Evolutionary conservation across 768 basidiomycete genomes (phyloP), one percentile per base, ranked within the genome.

Genomic region (Tricholoma terreum): DNA sequence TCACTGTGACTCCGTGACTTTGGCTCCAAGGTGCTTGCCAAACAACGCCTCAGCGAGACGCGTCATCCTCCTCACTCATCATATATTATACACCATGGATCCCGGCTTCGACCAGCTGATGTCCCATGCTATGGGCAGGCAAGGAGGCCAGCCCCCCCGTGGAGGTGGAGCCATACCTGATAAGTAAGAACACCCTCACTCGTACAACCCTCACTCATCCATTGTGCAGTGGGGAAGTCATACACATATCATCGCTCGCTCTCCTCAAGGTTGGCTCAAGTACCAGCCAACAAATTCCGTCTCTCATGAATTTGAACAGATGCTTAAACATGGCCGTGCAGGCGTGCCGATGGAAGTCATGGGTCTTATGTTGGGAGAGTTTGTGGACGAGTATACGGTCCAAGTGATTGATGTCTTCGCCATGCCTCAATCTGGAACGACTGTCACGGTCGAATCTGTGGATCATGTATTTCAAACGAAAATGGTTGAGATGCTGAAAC

Each of bases 341-440:
- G 97, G 96, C 58, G 97, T 99, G 24, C 97, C 97, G 8, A 94
- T 98, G 91, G 97, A 99, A 76, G 96, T 98, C 63, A 98, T 99
- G 96, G 92, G 92, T 59, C 84, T 94, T 36, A 95, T 98, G 92
- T 81, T 98, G 21, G 95, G 96, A 12, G 94, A 97, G 71, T 98
- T 98, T 64, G 92, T 98, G 48, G 97, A 99, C 77, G 97, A 98
- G 69, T 96, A 96, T 78, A 90, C 89, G 4, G 86, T 96, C 46
- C 88, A 94, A 73, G 90, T 94, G 42, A 88, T 95, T 71, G 96
- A 98, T 69, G 96, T 98, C 59, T 98, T 98, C 66, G 96, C 96
- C 45, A 98, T 98, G 96, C 96, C 96, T 46, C 96, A 98, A 66
- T 94, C 92, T 14, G 96, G 96, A 60, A 98, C 96, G 15, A 95